A percentile compares a stretch with the other conserved stretches of the same genome.
phyloP scores from a whole-genome alignment of 768 basidiomycete genomes.

The Dacryopinax spathularia region DNA sequence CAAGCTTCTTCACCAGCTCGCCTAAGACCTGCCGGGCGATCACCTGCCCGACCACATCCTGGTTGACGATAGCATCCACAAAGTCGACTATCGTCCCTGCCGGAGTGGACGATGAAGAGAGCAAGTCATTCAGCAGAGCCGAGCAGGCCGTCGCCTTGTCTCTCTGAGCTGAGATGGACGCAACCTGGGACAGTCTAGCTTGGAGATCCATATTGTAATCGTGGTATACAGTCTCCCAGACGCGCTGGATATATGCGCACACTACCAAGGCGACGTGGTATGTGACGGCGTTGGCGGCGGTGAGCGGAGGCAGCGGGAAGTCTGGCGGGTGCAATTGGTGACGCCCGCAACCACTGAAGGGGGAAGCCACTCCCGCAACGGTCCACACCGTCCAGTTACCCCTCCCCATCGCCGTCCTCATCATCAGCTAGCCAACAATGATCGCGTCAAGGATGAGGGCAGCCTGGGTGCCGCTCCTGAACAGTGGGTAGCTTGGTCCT shows the following conservation, averaged over 20 bases:
- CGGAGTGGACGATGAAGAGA: slow-evolving; percentile 37
- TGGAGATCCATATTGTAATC: neutral
- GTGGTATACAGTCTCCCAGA: neutral
- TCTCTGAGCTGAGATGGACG: slow-evolving; percentile 51
- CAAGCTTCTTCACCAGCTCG: slow-evolving; percentile 61
- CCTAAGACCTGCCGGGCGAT: slow-evolving; percentile 77
- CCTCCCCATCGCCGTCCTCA: neutral
- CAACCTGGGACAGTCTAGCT: slow-evolving; percentile 38
- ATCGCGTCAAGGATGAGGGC: neutral
- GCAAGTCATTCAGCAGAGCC: slow-evolving; percentile 48
- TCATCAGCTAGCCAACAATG: neutral
- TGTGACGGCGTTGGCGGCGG: neutral
- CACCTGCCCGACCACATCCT: slow-evolving; percentile 69
- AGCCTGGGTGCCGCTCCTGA: neutral
- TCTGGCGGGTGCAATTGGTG: neutral
- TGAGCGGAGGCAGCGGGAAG: neutral
- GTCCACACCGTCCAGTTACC: neutral
- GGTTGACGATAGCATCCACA: slow-evolving; percentile 68
- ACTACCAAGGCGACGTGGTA: too few species aligned
- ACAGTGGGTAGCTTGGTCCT: neutral
- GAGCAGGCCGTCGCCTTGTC: slow-evolving; percentile 70
- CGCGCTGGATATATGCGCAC: neutral
- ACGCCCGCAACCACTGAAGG: neutral
- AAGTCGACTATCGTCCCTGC: slow-evolving; percentile 50
- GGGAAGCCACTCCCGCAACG: neutral